Evolutionary conservation across 148 eudicot species (phyloP), one percentile per base, ranked within the genome.

Genomic region (Camellia lanceoleosa): DNA sequence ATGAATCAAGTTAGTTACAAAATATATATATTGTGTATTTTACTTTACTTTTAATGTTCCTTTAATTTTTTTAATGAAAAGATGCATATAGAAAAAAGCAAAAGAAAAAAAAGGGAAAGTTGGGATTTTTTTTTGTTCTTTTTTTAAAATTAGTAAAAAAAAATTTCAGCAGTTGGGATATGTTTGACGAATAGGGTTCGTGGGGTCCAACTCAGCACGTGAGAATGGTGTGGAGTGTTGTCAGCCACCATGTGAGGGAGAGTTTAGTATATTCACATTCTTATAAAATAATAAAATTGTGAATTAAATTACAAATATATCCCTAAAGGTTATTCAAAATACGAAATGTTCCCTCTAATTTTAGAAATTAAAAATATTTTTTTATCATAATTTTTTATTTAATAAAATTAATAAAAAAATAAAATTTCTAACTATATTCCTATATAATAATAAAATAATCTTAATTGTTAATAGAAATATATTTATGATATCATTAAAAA

Each of bases 171-270:
- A 30, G 38, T 1, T 30, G 38, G 38, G 70, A 67, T 30, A 30
- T 44, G 38, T 58, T 58, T 58, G 8, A 14, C 74, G 70, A 63
- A n/a, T 51, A 71, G 75, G 71, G 78, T 77, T 81, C 80, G 30
- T 75, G 86, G 93, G 90, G 92, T 80, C 88, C 92, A 84, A 87
- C 87, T 80, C 73, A 90, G 90, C 97, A 93, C 95, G 97, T 93
- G 97, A 91, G 84, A 88, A 86, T 87, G 94, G 90, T 85, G 84
- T 80, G 86, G 82, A 83, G 84, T 85, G 84, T 74, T 90, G 95
- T 91, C 93, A 90, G 95, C 90, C 79, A 87, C 87, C 97, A 93
- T 93, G 97, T 93, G 97, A 90, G 47, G 15, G 58, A n/a, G 59
- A 11, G 46, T 74, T 64, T 56, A 30, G 70, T 23, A 16, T n/a